Base-by-base conservation (phyloP, 2,329 filamentous ascomycete species). In the Xenoacremonium recifei region DNA sequence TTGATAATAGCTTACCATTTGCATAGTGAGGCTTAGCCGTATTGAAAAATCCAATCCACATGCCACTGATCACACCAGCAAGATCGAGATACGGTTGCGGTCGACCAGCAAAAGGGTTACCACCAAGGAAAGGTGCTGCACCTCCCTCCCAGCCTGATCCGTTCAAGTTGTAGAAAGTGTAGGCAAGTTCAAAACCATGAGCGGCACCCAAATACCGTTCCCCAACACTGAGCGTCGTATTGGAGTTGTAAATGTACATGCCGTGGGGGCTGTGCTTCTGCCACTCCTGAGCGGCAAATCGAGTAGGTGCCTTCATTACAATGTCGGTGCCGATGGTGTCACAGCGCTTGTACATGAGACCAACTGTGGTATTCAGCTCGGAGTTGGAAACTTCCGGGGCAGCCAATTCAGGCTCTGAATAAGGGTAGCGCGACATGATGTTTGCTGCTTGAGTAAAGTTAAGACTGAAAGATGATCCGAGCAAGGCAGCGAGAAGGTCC, bases 271-370 rank as follows among this genome's bases (percentile, higher is more conserved):
- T n/a, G 49, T 5, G 50, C 33, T 3, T 78, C 53, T 11, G 65
- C 63, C 21, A 67, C 60, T 9, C 64, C 63, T 11, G 76, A n/a
- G n/a, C n/a, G n/a, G n/a, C 66, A 72, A 76, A 81, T 2, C 66
- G 66, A 52, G 79, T 65, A 43, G 73, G 76, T 3, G 75, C 69
- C 20, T 71, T 65, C 3, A 81, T 71, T 5, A 80, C 70, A 19
- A 73, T 72, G 3, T 72, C 74, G 44, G 79, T 76, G 64, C 84
- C 77, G 37, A 65, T 58, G 7, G 66, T 64, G 60, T 85, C 81
- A 21, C 80, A 80, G 69, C 49, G 49, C 20, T 57, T 78, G 3
- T 79, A 76, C 3, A 73, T 70, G 11, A 66, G 70, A 42, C 80
- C 62, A 70, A 82, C 55, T 77, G 67, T 2, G 58, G 50, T 5